These are phyloP conservation scores for Aspergillus viridinutans DNA, from an alignment of 2,329 filamentous ascomycete genomes.

Conservation along the genomic window DNA sequence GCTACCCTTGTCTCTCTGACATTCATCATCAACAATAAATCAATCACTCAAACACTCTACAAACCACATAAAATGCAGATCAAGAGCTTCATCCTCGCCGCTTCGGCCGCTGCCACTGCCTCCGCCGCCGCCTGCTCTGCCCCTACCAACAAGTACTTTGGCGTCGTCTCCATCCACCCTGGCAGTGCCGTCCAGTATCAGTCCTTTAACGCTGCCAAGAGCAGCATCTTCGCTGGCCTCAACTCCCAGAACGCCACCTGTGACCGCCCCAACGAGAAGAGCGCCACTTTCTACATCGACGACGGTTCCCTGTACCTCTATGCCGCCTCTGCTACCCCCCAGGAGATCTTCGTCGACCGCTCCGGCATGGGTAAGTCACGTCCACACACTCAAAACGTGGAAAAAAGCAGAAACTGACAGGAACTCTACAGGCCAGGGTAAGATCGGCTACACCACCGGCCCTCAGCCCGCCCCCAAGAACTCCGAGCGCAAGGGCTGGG, in stretches of 20 bases:
- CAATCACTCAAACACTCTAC: not conserved
- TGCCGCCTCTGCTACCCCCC: slow-evolving; percentile 39
- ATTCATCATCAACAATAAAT: not conserved
- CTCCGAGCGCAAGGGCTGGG: slow-evolving; percentile 47
- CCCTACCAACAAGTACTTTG: slow-evolving; percentile 33
- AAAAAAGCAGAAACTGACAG: slow-evolving; percentile 4
- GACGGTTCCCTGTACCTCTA: slow-evolving; percentile 50
- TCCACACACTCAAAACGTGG: not conserved
- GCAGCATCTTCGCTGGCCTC: slow-evolving; percentile 45
- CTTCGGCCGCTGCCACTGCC: slow-evolving; percentile 29
- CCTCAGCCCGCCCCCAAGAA: slow-evolving; percentile 38
- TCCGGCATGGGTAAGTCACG: slow-evolving; percentile 53
- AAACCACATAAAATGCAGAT: slow-evolving; percentile 24
- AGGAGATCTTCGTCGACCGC: slow-evolving; percentile 53
- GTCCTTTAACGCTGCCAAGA: slow-evolving; percentile 43
- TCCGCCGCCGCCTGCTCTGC: slow-evolving; percentile 14
- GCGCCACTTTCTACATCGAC: slow-evolving; percentile 50
- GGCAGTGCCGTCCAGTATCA: slow-evolving; percentile 48
- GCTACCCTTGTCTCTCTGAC: not conserved
- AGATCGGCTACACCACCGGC: slow-evolving; percentile 51
- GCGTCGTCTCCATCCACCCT: slow-evolving; percentile 49
- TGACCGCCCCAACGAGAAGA: slow-evolving; percentile 30
- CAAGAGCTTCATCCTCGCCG: slow-evolving; percentile 23
- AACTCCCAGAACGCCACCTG: slow-evolving; percentile 49
- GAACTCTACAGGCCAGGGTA: slow-evolving; percentile 45